phyloP scores from a whole-genome alignment of 306 rosid genomes.

The Delonix regia region DNA sequence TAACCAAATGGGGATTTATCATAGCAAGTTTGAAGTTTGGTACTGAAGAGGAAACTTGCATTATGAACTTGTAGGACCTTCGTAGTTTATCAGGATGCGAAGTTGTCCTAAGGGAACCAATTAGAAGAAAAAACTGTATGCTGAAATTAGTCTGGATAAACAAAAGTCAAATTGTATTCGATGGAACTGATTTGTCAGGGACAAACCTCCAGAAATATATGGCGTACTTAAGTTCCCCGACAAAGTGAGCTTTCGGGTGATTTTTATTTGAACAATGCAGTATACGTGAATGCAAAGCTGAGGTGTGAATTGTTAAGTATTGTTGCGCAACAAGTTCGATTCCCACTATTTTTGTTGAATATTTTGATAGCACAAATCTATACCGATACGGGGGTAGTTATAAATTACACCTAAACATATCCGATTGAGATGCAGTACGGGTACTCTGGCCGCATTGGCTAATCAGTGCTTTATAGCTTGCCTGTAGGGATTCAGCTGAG shows the following conservation, averaged over 20 bases:
- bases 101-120: constrained; percentile 13
- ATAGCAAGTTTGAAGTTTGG: neutral
- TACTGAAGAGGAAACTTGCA: constrained; percentile 20
- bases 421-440: neutral
- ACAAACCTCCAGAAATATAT: constrained; percentile 1
- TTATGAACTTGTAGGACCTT: constrained; percentile 3
- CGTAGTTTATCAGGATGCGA: constrained; percentile 7
- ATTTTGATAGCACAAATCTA: neutral
- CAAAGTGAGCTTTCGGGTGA: constrained; percentile 2
- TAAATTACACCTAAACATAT: neutral
- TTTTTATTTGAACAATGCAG: constrained; percentile 9
- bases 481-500: neutral
- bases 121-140: neutral
- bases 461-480: neutral
- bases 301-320: constrained; percentile 1
- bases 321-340: neutral
- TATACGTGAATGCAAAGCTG: constrained; percentile 20
- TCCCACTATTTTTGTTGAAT: neutral
- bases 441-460: neutral
- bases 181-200: neutral
- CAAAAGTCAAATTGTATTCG: constrained; percentile 23
- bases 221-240: neutral
- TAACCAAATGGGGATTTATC: neutral
- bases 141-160: constrained; percentile 23
- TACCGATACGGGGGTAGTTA: neutral